Evolutionary conservation across 2,329 filamentous ascomycete species (phyloP).

Genomic region (Thelonectria rubi): DNA sequence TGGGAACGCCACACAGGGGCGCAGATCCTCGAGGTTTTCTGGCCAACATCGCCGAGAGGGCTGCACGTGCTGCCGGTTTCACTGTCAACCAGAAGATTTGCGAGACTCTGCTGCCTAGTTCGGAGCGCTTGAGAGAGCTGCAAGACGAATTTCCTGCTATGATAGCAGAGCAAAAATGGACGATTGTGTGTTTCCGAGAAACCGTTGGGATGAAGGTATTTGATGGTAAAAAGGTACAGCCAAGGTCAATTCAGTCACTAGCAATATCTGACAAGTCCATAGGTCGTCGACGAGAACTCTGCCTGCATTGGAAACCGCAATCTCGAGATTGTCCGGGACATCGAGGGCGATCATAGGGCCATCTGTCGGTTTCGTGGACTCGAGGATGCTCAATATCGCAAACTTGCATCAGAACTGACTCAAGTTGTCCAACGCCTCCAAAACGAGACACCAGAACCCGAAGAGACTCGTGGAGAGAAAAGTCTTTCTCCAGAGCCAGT

Average conservation of each 20-base stretch:
- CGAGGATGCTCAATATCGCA: slow-evolving; percentile 45
- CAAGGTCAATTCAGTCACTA: no score
- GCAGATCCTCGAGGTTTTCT: slow-evolving; percentile 42
- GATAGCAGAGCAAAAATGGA: slow-evolving; percentile 36
- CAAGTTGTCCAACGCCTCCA: not conserved
- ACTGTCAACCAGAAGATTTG: not conserved
- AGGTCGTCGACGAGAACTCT: slow-evolving; percentile 49
- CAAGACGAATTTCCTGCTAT: not conserved
- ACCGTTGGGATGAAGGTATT: slow-evolving; percentile 20
- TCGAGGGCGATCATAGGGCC: slow-evolving; percentile 46
- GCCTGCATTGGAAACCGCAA: slow-evolving; percentile 45
- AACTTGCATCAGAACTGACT: slow-evolving; percentile 38
- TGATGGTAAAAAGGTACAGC: not conserved
- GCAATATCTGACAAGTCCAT: slow-evolving; percentile 17
- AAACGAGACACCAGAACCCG: not conserved
- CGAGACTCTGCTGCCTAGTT: not conserved
- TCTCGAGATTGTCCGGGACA: slow-evolving; percentile 47
- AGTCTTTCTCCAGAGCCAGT: no score
- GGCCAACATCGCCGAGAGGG: slow-evolving; percentile 32
- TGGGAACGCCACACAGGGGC: slow-evolving; percentile 46
- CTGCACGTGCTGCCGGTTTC: slow-evolving; percentile 1
- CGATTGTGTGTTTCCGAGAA: slow-evolving; percentile 50
- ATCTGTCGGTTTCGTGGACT: slow-evolving; percentile 47
- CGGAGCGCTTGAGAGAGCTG: not conserved
- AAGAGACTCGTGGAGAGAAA: not conserved